Evolutionary conservation across 495 filamentous ascomycete species (phyloP), one percentile per base, ranked within the genome.

Genomic region (Chlorociboria aeruginascens): DNA sequence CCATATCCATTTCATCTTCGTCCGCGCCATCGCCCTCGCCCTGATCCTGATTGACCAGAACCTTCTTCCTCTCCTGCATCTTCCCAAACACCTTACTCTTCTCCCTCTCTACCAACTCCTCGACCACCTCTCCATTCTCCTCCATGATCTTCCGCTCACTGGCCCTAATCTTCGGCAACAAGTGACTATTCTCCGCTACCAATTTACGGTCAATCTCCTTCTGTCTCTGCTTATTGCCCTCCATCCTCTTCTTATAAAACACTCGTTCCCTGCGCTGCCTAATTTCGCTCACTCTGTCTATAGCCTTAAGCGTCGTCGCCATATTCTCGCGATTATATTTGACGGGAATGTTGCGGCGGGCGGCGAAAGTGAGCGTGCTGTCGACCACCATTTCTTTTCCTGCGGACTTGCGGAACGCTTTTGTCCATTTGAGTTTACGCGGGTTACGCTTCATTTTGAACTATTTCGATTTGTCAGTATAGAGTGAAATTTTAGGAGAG

Each of bases 391-490:
- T 89, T 66, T 95, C 86, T 66, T 89, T 88, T 61, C 85, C 85
- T 50, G 74, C 75, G 41, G 81, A 77, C 63, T 85, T 81, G 66
- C 87, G 82, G 66, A 79, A 80, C 49, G 78, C 73, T 72, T 89
- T 89, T 43, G 87, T 94, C 87, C 86, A 94, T 65, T 85, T 86
- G 61, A 94, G 73, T 66, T 84, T 81, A 51, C 75, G 70, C 40
- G 76, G 76, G 64, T 81, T 81, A 14, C 92, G 81, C 81, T 96
- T 95, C 87, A 94, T 95, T 71, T 95, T 95, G 79, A 96, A 95
- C 66, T 70, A 45, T 20, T 30, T 29, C 11, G 28, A 3, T 8
- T 34, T 14, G 9, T 31, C 36, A 41, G 43, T 38, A 39, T 35
- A 31, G 36, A n/a, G 8, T 14, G 36, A n/a, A 13, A 17, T 14